Base-by-base conservation (phyloP, 805 yeast species). In the Yarrowia porcina region DNA sequence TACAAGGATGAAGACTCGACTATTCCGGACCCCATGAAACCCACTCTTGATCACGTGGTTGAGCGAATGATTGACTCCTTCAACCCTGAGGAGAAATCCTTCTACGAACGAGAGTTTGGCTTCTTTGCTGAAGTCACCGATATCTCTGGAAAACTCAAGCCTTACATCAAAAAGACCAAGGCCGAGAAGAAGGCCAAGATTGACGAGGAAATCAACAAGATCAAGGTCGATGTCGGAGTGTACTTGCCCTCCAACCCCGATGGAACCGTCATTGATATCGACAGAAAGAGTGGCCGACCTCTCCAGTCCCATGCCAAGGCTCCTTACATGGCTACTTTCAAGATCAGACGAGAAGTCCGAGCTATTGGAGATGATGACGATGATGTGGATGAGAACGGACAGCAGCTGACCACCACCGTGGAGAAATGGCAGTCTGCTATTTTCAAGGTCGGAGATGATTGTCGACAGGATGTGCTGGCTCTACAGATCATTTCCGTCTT, bases 381-480 rank as follows among this genome's bases (percentile, higher is more conserved):
- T 17, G 69, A 65, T n/a, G 69, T 64, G n/a, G 69, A 67, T 20
- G 70, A 64, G 12, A 56, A 63, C 11, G 56, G 64, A 10, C 65
- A 64, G 3, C 66, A 42, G 21, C 42, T 25, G 25, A 32, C 54
- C 36, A 47, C 59, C 18, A 79, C 81, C 5, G 72, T 83, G 56
- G 93, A 89, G 57, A 83, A 80, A 67, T 88, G 96, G 96, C 91
- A 91, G 71, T 86, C 96, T 71, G 99, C 99, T 13, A 96, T 94
- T 73, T 94, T 94, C 82, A 94, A 94, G 75, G 99, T 94, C 63
- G 99, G 99, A 65, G 99, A 94, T 76, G 99, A 94, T 75, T 93
- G 98, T 78, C 83, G 99, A 68, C 99, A 94, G 75, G 99, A 94
- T 76, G 93, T 94, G 56, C 80, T 94, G 67, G 97, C 97, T 0